Base-by-base conservation (phyloP, 2,329 filamentous ascomycete species). In the Chlorencoelia australis region DNA sequence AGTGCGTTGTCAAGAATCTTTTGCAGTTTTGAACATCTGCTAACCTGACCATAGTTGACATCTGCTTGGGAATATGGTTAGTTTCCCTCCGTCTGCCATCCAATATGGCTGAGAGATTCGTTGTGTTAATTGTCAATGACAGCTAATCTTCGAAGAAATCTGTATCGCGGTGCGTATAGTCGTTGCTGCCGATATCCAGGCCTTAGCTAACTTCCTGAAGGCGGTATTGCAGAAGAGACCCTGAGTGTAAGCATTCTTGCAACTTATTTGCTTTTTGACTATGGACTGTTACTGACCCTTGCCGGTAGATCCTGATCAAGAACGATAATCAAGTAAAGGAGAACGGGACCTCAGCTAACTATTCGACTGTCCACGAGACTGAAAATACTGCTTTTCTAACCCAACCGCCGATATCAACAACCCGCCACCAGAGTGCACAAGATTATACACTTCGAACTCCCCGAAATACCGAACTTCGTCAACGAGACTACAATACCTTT, bases 61-160 rank as follows among this genome's bases (percentile, higher is more conserved):
- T 38, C 39, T 41, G 62, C 66, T 33, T 63, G 60, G 41, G 67
- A 77, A 55, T 79, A 75, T 51, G 62, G 75, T 79, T 66, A 45
- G 62, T 33, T 21, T 20, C 26, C 28, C 10, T 24, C 10, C 17
- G 18, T 25, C 30, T 18, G n/a, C 30, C 14, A 27, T 15, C 16
- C 11, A 17, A 25, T 22, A n/a, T 18, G 15, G 24, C 46, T 25
- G 15, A 18, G 13, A 17, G 11, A 20, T 25, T 6, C 13, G 20
- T 40, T 30, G 26, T 17, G 35, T 46, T 49, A 30, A 51, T 33
- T 17, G 22, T 7, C 18, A 19, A 27, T 19, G 13, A 5, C 25
- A 55, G 53, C 44, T 39, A 53, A 64, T 36, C 53, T 73, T 26
- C 57, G 59, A 33, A 60, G 58, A n/a, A 73, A 68, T 36, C 62